Evolutionary conservation across 345 rosid species (phyloP).

Genomic region (Erucastrum elatum): DNA sequence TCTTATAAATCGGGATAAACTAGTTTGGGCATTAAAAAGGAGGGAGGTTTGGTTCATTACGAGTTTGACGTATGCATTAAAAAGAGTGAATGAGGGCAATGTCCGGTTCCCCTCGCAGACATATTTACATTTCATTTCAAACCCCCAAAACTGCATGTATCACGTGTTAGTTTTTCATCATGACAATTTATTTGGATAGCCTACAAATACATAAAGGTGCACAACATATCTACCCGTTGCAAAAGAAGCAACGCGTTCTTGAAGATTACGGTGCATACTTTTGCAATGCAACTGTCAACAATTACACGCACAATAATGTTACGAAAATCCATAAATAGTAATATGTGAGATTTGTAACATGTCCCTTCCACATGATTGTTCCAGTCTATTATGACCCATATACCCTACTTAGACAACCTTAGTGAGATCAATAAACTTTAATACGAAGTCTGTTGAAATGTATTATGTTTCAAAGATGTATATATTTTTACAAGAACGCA

Average conservation of each 20-base stretch:
- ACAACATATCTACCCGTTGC: not conserved
- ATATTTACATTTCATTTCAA: not conserved
- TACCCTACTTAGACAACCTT: not conserved
- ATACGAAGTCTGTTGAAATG: not conserved
- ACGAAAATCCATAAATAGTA: not conserved
- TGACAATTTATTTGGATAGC: not conserved
- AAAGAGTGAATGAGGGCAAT: not conserved
- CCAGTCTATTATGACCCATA: not conserved
- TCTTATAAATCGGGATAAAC: not conserved
- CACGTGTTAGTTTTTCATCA: not conserved
- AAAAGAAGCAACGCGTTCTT: conserved; percentile 6
- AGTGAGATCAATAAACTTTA: not conserved
- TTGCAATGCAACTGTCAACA: not conserved
- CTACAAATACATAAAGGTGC: not conserved
- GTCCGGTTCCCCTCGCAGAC: not conserved
- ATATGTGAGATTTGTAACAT: not conserved
- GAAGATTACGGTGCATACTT: not conserved
- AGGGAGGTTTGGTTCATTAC: not conserved
- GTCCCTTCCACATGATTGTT: not conserved
- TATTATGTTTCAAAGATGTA: not conserved
- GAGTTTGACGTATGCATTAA: not conserved
- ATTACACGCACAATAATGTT: not conserved
- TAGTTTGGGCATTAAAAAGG: not conserved
- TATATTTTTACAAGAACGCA: not conserved
- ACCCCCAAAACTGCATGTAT: not conserved